Base-by-base conservation (phyloP, 148 eudicot species). In the Rhododendron henanense region DNA sequence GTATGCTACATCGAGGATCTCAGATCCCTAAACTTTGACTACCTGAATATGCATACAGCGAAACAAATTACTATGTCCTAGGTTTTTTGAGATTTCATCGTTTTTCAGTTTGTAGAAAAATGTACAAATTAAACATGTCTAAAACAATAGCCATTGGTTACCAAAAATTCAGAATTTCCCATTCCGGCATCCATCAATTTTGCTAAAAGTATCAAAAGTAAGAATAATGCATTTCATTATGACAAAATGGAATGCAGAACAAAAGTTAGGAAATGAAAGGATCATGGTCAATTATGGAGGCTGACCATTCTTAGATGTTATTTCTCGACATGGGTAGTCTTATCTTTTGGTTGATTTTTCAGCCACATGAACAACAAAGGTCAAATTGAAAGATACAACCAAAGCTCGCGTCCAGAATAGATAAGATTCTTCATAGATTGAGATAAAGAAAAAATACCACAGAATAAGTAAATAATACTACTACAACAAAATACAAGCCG, bases 341-440 rank as follows among this genome's bases (percentile, higher is more conserved):
- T 57, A 39, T 28, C 39, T 31, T 28, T 81, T 81, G 63, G 63
- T 57, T 48, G 35, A 28, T 50, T 19, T 33, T 53, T 81, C 83
- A 81, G 44, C 63, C 82, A 79, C 33, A 15, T 31, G 44, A 35
- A 80, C 15, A 28, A 44, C 44, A 63, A 73, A 33, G 51, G 65
- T 84, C 85, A 84, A 74, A 74, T 51, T 84, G 33, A 51, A 48
- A 28, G 85, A 50, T 23, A 4, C 57, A 74, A 73, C 19, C 81
- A 82, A 55, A 76, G 41, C 13, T n/a, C 82, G 77, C 0, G 25
- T 31, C 81, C 61, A 28, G 2, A 57, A 21, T 6, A 53, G 69
- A 76, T 53, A 67, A 78, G 82, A 57, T n/a, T 55, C 51, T 6
- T 14, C 35, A 73, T 80, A 16, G 35, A 85, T 75, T 19, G 15